Conservation (phyloP, 1,284 basidiomycete species). For the Hypsizygus ulmarius region DNA sequence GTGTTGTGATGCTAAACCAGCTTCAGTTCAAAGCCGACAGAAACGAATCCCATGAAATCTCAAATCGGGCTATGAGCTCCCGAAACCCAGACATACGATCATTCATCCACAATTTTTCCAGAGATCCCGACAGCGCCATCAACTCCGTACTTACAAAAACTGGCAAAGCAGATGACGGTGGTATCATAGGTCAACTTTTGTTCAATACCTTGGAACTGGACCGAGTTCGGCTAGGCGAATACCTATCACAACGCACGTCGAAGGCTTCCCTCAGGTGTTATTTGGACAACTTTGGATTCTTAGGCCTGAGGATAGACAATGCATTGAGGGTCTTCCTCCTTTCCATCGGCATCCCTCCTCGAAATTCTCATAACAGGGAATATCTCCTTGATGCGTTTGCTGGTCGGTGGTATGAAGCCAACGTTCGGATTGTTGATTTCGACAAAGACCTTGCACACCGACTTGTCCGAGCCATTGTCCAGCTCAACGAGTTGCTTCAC, state of each 20-base stretch:
- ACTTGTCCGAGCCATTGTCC: conserved; percentile 82
- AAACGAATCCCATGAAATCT: conserved; percentile 50
- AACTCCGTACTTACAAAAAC: conserved; percentile 58
- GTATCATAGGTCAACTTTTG: conserved; percentile 75
- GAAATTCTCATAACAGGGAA: conserved; percentile 48
- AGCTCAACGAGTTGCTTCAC: conserved; percentile 81
- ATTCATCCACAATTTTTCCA: conserved; percentile 74
- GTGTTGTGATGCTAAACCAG: conserved; percentile 75
- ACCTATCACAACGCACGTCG: conserved; percentile 71
- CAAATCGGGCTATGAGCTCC: conserved; percentile 33
- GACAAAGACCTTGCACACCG: conserved; percentile 76
- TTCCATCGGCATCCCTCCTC: conserved; percentile 70
- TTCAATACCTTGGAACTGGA: conserved; percentile 87
- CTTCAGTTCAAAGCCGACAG: conserved; percentile 68
- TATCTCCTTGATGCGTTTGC: conserved; percentile 84
- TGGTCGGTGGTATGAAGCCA: conserved; percentile 87
- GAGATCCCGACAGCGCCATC: conserved; percentile 74
- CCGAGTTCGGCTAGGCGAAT: conserved; percentile 78
- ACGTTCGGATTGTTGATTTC: conserved; percentile 73
- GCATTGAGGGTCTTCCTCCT: conserved; percentile 88
- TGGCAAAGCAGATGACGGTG: conserved; percentile 56
- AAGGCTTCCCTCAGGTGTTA: conserved; percentile 79
- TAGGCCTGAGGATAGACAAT: conserved; percentile 81
- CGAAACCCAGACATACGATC: conserved; percentile 62
- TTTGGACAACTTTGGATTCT: conserved; percentile 84